Evolutionary conservation across 1,284 basidiomycete species (phyloP), one percentile per base, ranked within the genome.

Genomic region (Cryptococcus sp.): DNA sequence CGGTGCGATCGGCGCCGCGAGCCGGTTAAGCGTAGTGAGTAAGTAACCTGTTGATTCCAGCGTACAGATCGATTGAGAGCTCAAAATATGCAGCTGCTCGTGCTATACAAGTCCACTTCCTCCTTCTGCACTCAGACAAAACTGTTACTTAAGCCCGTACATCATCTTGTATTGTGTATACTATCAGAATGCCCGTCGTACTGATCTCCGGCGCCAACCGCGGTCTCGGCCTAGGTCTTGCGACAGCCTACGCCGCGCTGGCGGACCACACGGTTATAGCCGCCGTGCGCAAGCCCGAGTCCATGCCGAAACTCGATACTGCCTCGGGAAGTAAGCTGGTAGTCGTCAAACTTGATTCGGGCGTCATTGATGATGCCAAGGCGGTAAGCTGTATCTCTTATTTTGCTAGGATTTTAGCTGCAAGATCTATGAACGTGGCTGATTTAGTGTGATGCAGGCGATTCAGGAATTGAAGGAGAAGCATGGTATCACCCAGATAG

Each of bases 141-240:
- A 2, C 5, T 35, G 30, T 8, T 10, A 8, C 30, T 10, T 35
- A 8, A 3, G 10, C 8, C 13, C 30, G 30, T 8, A 35, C 30
- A 35, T 30, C 27, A 30, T 35, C 30, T 35, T 2, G 13, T 35
- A 35, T 8, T 10, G 13, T 25, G 6, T 25, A 23, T 30, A 20
- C 7, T 15, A 17, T 43, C 35, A 10, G 3, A 4, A 54, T 45
- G 35, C 47, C 63, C 17, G 64, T 59, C 15, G 67, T 69, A 16
- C 46, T 69, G 10, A 64, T 69, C 30, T 57, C 63, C 6, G 67
- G 67, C 3, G 66, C 57, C 15, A 69, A 69, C 50, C 52, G 67
- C 53, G 67, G 67, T 52, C 61, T 69, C 48, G 67, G 67, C 16
- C 54, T 67, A 15, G 67, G 67, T 30, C 54, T 69, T 0, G 67